phyloP scores from a whole-genome alignment of 2,329 filamentous ascomycete species.

The Alternaria ethzedia region DNA sequence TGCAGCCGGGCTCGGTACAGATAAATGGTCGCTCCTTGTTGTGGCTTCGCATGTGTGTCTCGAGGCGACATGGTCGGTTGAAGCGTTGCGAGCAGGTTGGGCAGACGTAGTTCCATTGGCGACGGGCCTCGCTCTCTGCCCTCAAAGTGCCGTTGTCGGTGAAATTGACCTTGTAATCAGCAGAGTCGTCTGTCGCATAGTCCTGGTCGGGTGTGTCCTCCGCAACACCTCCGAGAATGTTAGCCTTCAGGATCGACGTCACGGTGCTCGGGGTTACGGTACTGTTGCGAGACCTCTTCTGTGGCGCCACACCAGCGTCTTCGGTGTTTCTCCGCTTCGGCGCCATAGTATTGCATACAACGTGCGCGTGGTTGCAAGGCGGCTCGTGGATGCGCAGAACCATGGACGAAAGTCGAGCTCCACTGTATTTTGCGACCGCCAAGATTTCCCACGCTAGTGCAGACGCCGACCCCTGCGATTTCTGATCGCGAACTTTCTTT shows the following conservation, averaged over 20 bases:
- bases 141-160: conserved; percentile 36
- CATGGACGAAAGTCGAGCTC: conserved; percentile 5
- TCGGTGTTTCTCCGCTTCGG: conserved; percentile 35
- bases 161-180: conserved; percentile 33
- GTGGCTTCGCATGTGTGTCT: conserved; percentile 80
- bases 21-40: conserved; percentile 81
- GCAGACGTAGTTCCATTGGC: conserved; percentile 79
- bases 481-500: conserved; percentile 24
- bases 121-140: conserved; percentile 51
- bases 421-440: conserved; percentile 28
- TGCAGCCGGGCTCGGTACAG: conserved; percentile 73
- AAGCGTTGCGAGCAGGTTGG: conserved; percentile 82
- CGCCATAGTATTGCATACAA: conserved; percentile 25
- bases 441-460: conserved; percentile 28
- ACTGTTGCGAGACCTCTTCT: conserved; percentile 41
- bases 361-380: conserved; percentile 8
- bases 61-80: conserved; percentile 81
- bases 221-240: conserved; percentile 12
- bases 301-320: not conserved
- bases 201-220: conserved; percentile 19
- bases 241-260: conserved; percentile 7
- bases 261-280: not conserved
- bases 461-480: conserved; percentile 23
- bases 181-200: conserved; percentile 30
- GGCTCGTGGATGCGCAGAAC: conserved; percentile 8